Base-by-base conservation (phyloP, 2,329 filamentous ascomycete genomes). In the Talaromyces sp. region DNA sequence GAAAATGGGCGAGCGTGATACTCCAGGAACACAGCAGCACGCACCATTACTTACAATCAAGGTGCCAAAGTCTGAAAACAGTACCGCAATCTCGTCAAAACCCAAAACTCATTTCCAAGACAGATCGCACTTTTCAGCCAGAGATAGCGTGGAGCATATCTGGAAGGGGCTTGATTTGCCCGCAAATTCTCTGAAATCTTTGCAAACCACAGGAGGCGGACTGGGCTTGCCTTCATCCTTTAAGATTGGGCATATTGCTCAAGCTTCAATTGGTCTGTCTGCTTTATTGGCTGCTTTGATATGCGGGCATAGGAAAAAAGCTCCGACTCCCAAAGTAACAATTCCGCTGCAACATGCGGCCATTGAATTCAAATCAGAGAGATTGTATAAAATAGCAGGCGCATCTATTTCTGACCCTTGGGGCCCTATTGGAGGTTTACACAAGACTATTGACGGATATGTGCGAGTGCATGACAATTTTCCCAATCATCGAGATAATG, bases 391-490 rank as follows among this genome's bases (percentile, higher is more conserved):
- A 0, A 70, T 87, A 3, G 71, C 81, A 27, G 78, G 76, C 3
- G 71, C 75, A n/a, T 70, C 75, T 1, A 35, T 73, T 0, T 69
- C 72, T 0, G 73, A 76, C 0, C 60, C 73, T 0, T 82, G 78
- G 74, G 80, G 79, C 0, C 72, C 77, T 0, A 78, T 87, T 3
- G 83, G 84, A 2, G 85, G 85, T 0, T 69, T 87, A 0, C 81
- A 87, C 69, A 76, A 76, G 61, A 81, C 84, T 0, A 71, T 73
- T 0, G 85, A 64, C 49, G 54, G 84, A 1, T 75, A 83, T 59
- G 80, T 87, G 2, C 79, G 85, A 2, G 80, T 87, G 54, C 85
- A 88, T 66, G 85, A 87, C 62, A 72, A 72, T 0, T 87, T 87
- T 63, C 77, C 80, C 0, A 80, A 86, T 60, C 85, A 87, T 65